Conservation (phyloP, 2,329 filamentous ascomycete species). For the Aureobasidium sp. region DNA sequence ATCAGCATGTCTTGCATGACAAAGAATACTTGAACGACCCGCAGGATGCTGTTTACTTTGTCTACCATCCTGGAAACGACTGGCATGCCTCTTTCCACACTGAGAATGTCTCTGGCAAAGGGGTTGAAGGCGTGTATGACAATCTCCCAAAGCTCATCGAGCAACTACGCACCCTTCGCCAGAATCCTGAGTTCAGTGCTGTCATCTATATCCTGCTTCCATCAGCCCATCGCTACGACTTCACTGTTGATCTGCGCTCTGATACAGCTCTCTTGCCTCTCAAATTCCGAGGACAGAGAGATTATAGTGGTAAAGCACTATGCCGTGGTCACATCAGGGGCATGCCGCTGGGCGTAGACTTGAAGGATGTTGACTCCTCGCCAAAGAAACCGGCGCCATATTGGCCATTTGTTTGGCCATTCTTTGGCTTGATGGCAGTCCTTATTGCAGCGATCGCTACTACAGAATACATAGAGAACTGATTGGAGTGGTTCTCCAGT, state of each 20-base stretch:
- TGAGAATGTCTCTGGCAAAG: background rate
- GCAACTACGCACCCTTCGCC: background rate
- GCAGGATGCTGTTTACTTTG: conserved; percentile 1
- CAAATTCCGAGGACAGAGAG: background rate
- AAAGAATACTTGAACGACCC: background rate
- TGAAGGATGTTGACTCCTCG: background rate
- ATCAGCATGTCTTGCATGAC: conserved; percentile 5
- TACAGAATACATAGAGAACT: background rate
- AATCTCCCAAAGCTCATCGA: background rate
- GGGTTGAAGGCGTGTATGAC: background rate
- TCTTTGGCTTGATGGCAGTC: background rate
- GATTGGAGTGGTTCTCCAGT: background rate
- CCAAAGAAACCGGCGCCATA: background rate
- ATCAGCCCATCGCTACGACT: background rate
- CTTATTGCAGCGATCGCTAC: background rate
- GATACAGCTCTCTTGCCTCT: background rate
- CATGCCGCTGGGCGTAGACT: background rate
- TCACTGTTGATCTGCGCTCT: background rate
- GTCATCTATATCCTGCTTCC: background rate
- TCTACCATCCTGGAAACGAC: conserved; percentile 9
- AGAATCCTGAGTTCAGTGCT: background rate
- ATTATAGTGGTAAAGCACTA: background rate
- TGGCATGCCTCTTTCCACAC: conserved; percentile 5
- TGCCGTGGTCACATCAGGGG: background rate
- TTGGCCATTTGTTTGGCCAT: background rate